Evolutionary conservation across 208 protist species (phyloP), one percentile per base, ranked within the genome.

Genomic region (Crithidia acanthocephali): DNA sequence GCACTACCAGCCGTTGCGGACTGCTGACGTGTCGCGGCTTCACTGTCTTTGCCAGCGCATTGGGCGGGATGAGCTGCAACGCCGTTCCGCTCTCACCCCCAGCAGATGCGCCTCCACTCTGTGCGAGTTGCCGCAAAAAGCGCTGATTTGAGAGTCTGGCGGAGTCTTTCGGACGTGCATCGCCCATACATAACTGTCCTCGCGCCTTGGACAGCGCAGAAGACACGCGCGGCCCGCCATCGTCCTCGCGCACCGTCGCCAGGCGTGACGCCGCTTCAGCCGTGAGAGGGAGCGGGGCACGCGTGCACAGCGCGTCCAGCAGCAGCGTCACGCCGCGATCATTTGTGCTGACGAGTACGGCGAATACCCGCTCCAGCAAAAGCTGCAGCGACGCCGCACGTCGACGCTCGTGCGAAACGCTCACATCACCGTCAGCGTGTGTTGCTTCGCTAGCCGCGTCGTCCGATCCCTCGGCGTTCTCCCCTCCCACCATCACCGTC

Each of bases 401-500:
- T 2, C n/a, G 22, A 16, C 57, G 27, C 35, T 27, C 25, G 1
- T 37, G 18, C 15, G 10, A 18, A 28, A 6, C 2, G 22, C 15
- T 2, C 15, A 3, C 11, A 22, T 11, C 28, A 42, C 33, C 23
- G 13, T 25, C 27, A 40, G 13, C 42, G 18, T 27, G 0, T 7
- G 22, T 48, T 48, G 4, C 8, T 7, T 57, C 15, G 52, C 84
- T 74, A 10, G 65, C 13, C 1, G 76, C 77, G 16, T 52, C 69
- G n/a, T 76, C 65, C 27, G 6, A 22, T 30, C 50, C 50, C 30
- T 81, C 52, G 10, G 45, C 45, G 6, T 50, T 13, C 16, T 13
- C 45, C 10, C 69, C 79, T 2, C 76, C 88, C 13, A 86, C 88
- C 1, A 78, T 74, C 23, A 91, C 81, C 11, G 72, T 84, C 25